phyloP scores from a whole-genome alignment of 768 basidiomycete genomes.

The Leccinum imitatum region DNA sequence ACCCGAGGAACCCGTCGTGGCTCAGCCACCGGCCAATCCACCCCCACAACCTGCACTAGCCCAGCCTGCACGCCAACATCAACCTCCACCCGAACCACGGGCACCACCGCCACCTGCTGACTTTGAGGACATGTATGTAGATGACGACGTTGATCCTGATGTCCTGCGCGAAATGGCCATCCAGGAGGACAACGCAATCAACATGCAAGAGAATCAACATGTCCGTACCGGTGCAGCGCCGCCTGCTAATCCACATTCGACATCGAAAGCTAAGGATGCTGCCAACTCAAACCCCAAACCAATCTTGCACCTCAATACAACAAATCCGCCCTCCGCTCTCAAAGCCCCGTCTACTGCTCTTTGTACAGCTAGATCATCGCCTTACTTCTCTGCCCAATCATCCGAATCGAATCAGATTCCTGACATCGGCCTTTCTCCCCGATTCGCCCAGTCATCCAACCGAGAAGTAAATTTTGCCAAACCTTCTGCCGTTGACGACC shows the following conservation, averaged over 20 bases:
- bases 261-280: slow-evolving; percentile 4
- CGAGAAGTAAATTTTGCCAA: slow-evolving; percentile 17
- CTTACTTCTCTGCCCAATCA: slow-evolving; percentile 21
- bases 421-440: slow-evolving; percentile 33
- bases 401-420: slow-evolving; percentile 15
- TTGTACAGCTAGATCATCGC: slow-evolving; percentile 11
- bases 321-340: slow-evolving; percentile 12
- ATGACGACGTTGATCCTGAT: slow-evolving; percentile 32
- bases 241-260: background rate
- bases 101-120: slow-evolving; percentile 15
- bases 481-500: slow-evolving; percentile 33
- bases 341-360: slow-evolving; percentile 1
- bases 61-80: slow-evolving; percentile 18
- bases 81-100: slow-evolving; percentile 6
- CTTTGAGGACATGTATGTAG: slow-evolving; percentile 24
- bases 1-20: slow-evolving; percentile 10
- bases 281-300: slow-evolving; percentile 2
- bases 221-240: background rate
- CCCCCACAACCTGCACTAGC: slow-evolving; percentile 14
- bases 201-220: slow-evolving; percentile 3
- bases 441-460: slow-evolving; percentile 23
- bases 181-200: slow-evolving; percentile 16
- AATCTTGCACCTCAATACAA: background rate
- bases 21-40: slow-evolving; percentile 12
- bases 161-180: slow-evolving; percentile 25